phyloP scores from a whole-genome alignment of 1,139 yeast species.

The Suhomyces guaymorum region DNA sequence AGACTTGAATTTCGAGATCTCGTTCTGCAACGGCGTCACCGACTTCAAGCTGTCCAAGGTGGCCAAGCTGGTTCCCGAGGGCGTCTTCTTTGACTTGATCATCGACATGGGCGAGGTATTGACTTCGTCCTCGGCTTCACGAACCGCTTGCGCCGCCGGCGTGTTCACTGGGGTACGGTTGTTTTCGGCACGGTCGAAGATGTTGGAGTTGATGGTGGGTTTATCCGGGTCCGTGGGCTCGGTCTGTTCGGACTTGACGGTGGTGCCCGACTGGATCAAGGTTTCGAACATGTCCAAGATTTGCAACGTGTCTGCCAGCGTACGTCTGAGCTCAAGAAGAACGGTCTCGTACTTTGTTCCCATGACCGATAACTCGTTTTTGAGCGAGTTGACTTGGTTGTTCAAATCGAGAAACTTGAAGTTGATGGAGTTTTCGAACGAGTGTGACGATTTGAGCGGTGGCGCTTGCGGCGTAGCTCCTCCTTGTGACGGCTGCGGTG shows the following conservation, averaged over 20 bases:
- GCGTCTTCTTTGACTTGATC: constrained; percentile 7
- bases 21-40: constrained; percentile 9
- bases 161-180: constrained; percentile 18
- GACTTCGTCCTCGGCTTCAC: constrained; percentile 13
- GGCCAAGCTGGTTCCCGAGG: constrained; percentile 1
- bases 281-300: constrained; percentile 50
- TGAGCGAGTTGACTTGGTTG: constrained; percentile 35
- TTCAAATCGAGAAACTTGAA: constrained; percentile 43
- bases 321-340: constrained; percentile 45
- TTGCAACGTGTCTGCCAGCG: constrained; percentile 52
- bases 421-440: constrained; percentile 30
- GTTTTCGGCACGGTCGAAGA: constrained; percentile 13
- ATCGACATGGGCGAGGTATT: constrained; percentile 20
- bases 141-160: constrained; percentile 7
- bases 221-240: constrained; percentile 7
- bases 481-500: constrained; percentile 13
- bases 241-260: constrained; percentile 4
- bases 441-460: constrained; percentile 18
- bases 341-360: constrained; percentile 48
- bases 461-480: constrained; percentile 15
- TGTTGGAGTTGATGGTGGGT: constrained; percentile 15
- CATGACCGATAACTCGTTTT: constrained; percentile 39
- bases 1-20: constrained; percentile 15
- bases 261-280: constrained; percentile 11
- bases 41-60: constrained; percentile 1